phyloP scores from a whole-genome alignment of 257 asterid species.

The Nicotiana sylvestris region DNA sequence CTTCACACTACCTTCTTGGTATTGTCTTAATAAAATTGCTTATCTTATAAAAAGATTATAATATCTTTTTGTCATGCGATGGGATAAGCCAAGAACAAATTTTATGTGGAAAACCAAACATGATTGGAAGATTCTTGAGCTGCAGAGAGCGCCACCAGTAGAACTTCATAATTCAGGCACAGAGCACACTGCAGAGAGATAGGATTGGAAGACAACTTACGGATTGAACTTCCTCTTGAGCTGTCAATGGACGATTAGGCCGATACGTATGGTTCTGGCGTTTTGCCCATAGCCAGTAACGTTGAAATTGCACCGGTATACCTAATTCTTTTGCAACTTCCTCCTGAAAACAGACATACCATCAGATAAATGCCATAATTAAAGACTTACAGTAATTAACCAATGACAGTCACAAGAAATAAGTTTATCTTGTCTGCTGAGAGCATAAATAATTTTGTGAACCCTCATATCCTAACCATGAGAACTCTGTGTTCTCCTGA shows the following conservation, averaged over 20 bases:
- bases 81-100: neutral
- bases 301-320: conserved; percentile 73
- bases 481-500: neutral
- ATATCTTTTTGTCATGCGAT: neutral
- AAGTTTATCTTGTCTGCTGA: neutral
- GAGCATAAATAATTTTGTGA: neutral
- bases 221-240: conserved; percentile 70
- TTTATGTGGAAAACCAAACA: neutral
- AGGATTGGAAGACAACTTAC: conserved; percentile 35
- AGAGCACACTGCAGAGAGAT: neutral
- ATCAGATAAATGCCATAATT: neutral
- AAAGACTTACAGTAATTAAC: neutral
- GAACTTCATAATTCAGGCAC: conserved; percentile 8
- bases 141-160: neutral
- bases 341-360: conserved; percentile 42
- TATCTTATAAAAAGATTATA: too few relatives aligned
- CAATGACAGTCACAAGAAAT: neutral
- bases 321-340: conserved; percentile 85
- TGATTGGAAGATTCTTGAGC: too few relatives aligned
- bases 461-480: neutral
- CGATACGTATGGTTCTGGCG: conserved; percentile 87
- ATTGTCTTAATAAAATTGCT: too few relatives aligned
- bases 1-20: too few relatives aligned
- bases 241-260: conserved; percentile 73
- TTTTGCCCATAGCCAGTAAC: conserved; percentile 92